Evolutionary conservation across 192 early-diverging fungal genomes (phyloP).

Genomic region (Mycoemilia scoparia): DNA sequence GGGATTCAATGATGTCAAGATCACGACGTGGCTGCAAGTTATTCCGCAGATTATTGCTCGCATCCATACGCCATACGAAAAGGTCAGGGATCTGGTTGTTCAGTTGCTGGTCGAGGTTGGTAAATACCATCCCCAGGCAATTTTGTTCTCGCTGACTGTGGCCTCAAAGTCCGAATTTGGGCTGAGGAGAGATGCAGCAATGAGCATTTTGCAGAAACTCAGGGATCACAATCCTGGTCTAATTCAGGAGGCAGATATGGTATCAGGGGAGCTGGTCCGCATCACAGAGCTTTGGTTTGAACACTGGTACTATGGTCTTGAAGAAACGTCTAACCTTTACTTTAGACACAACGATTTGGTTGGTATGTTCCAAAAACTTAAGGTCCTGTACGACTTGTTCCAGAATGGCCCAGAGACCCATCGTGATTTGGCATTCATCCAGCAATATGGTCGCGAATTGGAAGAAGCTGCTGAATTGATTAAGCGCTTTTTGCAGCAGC

Average conservation of each 20-base stretch:
- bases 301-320: slow-evolving; percentile 91
- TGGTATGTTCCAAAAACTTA: slow-evolving; percentile 74
- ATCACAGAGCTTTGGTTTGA: slow-evolving; percentile 92
- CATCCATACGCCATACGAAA: slow-evolving; percentile 59
- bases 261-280: slow-evolving; percentile 92
- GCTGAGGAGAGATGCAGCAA: slow-evolving; percentile 44
- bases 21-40: slow-evolving; percentile 92
- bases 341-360: slow-evolving; percentile 61
- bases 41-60: slow-evolving; percentile 94
- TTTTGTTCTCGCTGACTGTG: slow-evolving; percentile 92
- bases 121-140: slow-evolving; percentile 85
- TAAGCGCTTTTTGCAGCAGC: slow-evolving; percentile 34
- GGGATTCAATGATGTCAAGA: slow-evolving; percentile 64
- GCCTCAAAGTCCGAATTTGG: slow-evolving; percentile 79
- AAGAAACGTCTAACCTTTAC: slow-evolving; percentile 67
- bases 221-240: slow-evolving; percentile 58
- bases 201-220: slow-evolving; percentile 84
- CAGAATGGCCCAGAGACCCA: slow-evolving; percentile 67
- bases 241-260: slow-evolving; percentile 79
- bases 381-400: slow-evolving; percentile 65
- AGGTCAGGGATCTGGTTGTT: slow-evolving; percentile 69
- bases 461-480: slow-evolving; percentile 74
- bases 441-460: slow-evolving; percentile 72
- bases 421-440: slow-evolving; percentile 77
- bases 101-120: slow-evolving; percentile 79